These are phyloP conservation scores for Clitoria ternatea DNA, from an alignment of 306 rosid species.

Conservation along the genomic window DNA sequence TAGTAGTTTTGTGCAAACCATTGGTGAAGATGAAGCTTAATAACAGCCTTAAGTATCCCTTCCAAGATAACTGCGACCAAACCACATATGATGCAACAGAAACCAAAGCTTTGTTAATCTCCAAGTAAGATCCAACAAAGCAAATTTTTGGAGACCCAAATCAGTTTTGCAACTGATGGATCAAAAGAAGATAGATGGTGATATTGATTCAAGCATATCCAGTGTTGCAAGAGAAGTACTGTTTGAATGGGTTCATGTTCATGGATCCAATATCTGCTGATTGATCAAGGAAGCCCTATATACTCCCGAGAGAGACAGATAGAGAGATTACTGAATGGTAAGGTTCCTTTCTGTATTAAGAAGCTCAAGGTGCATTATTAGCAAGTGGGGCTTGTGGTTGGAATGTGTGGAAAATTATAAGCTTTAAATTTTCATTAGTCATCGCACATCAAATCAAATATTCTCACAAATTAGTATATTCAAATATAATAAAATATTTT, in stretches of 20 bases:
- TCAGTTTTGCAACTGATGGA: conserved; percentile 18
- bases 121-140: conserved; percentile 27
- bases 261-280: conserved; percentile 30
- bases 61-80: conserved; percentile 9
- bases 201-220: not conserved
- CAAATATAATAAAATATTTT: conserved; percentile 25
- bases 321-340: conserved; percentile 10
- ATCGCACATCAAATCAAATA: conserved; percentile 48
- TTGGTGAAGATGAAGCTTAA: conserved; percentile 23
- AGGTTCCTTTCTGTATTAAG: conserved; percentile 29
- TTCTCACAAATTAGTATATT: conserved; percentile 30
- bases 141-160: conserved; percentile 14
- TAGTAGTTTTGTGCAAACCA: conserved; percentile 24
- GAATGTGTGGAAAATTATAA: conserved; percentile 36
- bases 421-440: conserved; percentile 34
- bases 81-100: conserved; percentile 16
- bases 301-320: not conserved
- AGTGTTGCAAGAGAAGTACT: not conserved
- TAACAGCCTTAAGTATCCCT: conserved; percentile 2
- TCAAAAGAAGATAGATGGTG: conserved; percentile 21
- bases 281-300: conserved; percentile 36
- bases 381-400: conserved; percentile 36
- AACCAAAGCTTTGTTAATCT: conserved; percentile 25
- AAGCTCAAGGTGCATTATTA: conserved; percentile 25
- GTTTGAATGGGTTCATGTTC: not conserved